Base-by-base conservation (phyloP, 805 yeast species). In the Ogataea neopini region DNA sequence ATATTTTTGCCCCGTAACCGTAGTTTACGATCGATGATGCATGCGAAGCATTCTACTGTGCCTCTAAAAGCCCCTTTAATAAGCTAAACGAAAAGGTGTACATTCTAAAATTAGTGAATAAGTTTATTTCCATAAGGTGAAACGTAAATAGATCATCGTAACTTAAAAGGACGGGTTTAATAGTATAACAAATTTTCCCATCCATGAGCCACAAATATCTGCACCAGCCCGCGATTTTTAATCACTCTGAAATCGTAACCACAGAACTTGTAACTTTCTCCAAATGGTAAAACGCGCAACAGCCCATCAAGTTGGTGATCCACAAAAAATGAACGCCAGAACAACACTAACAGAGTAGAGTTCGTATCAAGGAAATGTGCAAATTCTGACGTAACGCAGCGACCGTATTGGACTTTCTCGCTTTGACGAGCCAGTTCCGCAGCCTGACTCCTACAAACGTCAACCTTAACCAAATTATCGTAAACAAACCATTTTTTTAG, bases 401-500 rank as follows among this genome's bases (percentile, higher is more conserved):
- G 30, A n/a, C 49, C 30, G 33, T 58, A 53, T 1, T 40, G 17
- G 14, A 59, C 53, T n/a, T 33, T 37, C 13, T 51, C 44, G 5
- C 52, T 53, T 47, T 62, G 67, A 4, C 38, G 47, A 3, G 44
- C 11, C 6, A 49, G 11, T 30, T 63, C 67, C 5, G 53, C 44
- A 40, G 54, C 59, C 35, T 42, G 56, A 41, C 53, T 49, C 19
- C 48, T 44, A 33, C 38, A 43, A 6, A 53, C 38, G 28, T 62
- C 60, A 30, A 58, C 56, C 11, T 47, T 44, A 5, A 50, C 44
- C 18, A 51, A 22, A 19, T 60, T 54, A 35, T 59, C 58, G 38
- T 47, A 50, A 6, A 57, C 50, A 33, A 61, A 61, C 61, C 64
- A 62, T 15, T 43, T 53, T 43, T 62, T 62, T 28, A 63, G 39